A percentile compares a stretch with the other conserved stretches of the same genome.
Conservation (phyloP, 1,284 basidiomycete genomes). For the Hemileccinum hortonii region DNA sequence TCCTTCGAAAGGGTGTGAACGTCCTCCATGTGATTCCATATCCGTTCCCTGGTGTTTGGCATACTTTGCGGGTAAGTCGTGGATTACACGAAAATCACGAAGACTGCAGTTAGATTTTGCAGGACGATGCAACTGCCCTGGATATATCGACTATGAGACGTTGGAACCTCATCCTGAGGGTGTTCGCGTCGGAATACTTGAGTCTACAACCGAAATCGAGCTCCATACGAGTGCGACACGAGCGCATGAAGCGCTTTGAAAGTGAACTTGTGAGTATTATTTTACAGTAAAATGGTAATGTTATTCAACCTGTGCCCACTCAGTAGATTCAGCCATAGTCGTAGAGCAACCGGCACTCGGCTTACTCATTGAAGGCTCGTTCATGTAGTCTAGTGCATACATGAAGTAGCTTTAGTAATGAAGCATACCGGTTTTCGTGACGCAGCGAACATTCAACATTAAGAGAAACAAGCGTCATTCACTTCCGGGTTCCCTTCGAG, state of each 20-base stretch:
- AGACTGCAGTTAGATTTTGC: conserved; percentile 6
- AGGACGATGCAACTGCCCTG: conserved; percentile 89
- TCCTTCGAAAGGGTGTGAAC: conserved; percentile 81
- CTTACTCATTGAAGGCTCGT: neutral
- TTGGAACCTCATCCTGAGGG: conserved; percentile 87
- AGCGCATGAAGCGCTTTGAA: conserved; percentile 17
- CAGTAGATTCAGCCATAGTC: conserved; percentile 22
- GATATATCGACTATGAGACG: conserved; percentile 84
- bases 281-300: neutral
- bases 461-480: neutral
- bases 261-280: conserved; percentile 29
- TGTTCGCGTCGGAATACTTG: conserved; percentile 91
- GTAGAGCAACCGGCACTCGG: neutral
- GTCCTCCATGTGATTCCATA: conserved; percentile 88
- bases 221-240: conserved; percentile 3
- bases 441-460: neutral
- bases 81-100: conserved; percentile 1
- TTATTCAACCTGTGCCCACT: conserved; percentile 7
- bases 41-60: conserved; percentile 94
- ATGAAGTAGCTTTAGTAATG: neutral
- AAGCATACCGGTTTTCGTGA: neutral
- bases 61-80: conserved; percentile 64
- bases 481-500: neutral
- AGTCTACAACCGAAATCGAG: conserved; percentile 54
- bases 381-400: conserved; percentile 6